phyloP scores from a whole-genome alignment of 257 asterid genomes.

The Rubia yunnanensis region DNA sequence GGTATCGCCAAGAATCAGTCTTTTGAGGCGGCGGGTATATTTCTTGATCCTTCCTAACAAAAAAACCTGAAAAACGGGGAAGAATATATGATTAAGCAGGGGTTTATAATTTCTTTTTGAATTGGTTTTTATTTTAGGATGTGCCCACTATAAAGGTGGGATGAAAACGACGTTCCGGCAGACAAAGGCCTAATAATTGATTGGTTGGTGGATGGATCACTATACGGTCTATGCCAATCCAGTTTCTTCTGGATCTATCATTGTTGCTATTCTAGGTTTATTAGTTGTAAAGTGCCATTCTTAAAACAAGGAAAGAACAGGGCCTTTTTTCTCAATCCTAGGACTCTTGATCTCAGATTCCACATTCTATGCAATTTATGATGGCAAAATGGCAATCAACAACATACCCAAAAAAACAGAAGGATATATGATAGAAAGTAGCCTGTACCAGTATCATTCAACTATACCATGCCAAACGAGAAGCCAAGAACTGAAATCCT shows the following conservation, averaged over 20 bases:
- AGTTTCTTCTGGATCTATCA: background rate
- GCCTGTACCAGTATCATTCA: too few species aligned
- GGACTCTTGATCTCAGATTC: background rate
- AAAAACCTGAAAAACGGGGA: background rate
- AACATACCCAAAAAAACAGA: background rate
- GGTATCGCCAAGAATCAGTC: background rate
- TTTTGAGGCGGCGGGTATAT: background rate
- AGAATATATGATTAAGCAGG: background rate
- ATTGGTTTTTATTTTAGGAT: background rate
- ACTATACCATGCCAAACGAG: background rate
- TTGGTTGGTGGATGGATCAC: background rate
- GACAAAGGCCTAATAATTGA: background rate
- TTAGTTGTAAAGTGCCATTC: too few species aligned
- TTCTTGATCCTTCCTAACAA: background rate
- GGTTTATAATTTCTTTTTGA: background rate
- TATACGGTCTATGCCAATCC: background rate
- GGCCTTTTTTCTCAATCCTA: background rate
- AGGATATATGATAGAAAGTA: too few species aligned
- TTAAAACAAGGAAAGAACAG: background rate
- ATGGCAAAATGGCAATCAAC: background rate
- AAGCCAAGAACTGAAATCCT: background rate
- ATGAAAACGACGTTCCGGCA: background rate
- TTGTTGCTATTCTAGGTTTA: background rate
- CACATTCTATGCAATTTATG: background rate
- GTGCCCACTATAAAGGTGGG: background rate